Conservation (phyloP, 2,329 filamentous ascomycete species). For the Fusarium vanettenii region DNA sequence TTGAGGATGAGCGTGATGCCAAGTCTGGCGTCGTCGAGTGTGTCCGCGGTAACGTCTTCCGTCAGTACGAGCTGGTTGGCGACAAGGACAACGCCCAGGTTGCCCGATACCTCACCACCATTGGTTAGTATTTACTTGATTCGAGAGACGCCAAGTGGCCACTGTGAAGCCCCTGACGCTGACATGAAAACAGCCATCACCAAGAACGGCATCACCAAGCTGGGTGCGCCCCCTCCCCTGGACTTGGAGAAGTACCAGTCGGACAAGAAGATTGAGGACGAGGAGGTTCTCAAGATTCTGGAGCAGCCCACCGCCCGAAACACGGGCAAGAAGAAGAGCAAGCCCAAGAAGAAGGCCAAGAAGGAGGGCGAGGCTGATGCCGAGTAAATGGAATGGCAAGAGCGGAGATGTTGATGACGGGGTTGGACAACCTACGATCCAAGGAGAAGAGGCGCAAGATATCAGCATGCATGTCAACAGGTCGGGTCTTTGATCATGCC, state of each 20-base stretch:
- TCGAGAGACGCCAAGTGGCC: neutral
- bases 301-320: slow-evolving; percentile 88
- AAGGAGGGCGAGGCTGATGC: slow-evolving; percentile 53
- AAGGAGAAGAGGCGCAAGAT: slow-evolving; percentile 25
- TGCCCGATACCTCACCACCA: slow-evolving; percentile 86
- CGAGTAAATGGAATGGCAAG: slow-evolving; percentile 37
- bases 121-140: slow-evolving; percentile 75
- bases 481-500: slow-evolving; percentile 21
- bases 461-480: slow-evolving; percentile 32
- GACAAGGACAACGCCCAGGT: slow-evolving; percentile 91
- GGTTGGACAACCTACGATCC: slow-evolving; percentile 20
- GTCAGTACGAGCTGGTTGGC: slow-evolving; percentile 95
- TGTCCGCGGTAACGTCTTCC: slow-evolving; percentile 90
- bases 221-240: slow-evolving; percentile 79
- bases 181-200: slow-evolving; percentile 77
- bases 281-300: slow-evolving; percentile 94
- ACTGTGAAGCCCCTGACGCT: slow-evolving; percentile 8
- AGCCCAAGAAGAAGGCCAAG: slow-evolving; percentile 80
- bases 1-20: slow-evolving; percentile 96
- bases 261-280: slow-evolving; percentile 97
- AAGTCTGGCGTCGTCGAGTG: slow-evolving; percentile 97
- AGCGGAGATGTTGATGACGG: slow-evolving; percentile 27
- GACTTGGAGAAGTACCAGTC: slow-evolving; percentile 88
- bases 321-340: slow-evolving; percentile 93
- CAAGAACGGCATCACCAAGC: slow-evolving; percentile 93